These are phyloP conservation scores for Diplodia seriata DNA, from an alignment of 2,329 filamentous ascomycete species.

Conservation along the genomic window DNA sequence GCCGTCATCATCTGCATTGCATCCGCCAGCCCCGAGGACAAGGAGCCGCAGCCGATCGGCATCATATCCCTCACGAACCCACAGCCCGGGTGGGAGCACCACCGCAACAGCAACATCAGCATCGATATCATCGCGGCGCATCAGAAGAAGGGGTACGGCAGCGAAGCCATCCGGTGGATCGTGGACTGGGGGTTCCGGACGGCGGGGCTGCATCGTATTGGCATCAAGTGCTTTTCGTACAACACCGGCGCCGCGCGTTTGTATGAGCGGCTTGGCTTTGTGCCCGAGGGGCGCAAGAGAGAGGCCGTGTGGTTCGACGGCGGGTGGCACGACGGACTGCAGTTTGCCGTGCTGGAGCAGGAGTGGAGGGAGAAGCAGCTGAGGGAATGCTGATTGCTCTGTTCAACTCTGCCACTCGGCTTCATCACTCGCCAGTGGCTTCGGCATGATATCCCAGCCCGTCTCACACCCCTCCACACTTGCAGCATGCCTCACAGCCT, in stretches of 20 bases:
- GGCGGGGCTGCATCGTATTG: conserved; percentile 55
- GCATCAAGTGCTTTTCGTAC: conserved; percentile 50
- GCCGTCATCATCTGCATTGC: conserved; percentile 19
- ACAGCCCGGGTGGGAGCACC: conserved; percentile 40
- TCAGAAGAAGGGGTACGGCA: conserved; percentile 55
- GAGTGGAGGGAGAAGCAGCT: conserved; percentile 13
- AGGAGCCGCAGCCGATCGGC: conserved; percentile 3
- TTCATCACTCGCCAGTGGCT: conserved; percentile 56
- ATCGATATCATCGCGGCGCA: conserved; percentile 46
- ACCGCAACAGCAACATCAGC: conserved; percentile 53
- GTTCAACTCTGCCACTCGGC: conserved; percentile 47
- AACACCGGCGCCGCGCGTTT: conserved; percentile 54
- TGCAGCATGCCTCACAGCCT: conserved; percentile 45
- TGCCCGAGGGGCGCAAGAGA: conserved; percentile 52
- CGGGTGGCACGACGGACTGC: conserved; percentile 38
- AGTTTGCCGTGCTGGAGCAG: conserved; percentile 6
- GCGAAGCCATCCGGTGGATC: conserved; percentile 57
- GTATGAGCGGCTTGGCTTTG: conserved; percentile 57
- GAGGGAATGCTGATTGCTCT: no score
- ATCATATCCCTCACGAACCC: conserved; percentile 10
- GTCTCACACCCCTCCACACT: conserved; percentile 52
- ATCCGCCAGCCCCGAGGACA: neutral
- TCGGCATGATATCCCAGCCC: conserved; percentile 62
- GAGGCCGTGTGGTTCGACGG: conserved; percentile 55
- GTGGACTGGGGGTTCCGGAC: conserved; percentile 56